A percentile compares a stretch with the other conserved stretches of the same genome.
phyloP scores from a whole-genome alignment of 441 rosid genomes.

The Mallotus japonicus region DNA sequence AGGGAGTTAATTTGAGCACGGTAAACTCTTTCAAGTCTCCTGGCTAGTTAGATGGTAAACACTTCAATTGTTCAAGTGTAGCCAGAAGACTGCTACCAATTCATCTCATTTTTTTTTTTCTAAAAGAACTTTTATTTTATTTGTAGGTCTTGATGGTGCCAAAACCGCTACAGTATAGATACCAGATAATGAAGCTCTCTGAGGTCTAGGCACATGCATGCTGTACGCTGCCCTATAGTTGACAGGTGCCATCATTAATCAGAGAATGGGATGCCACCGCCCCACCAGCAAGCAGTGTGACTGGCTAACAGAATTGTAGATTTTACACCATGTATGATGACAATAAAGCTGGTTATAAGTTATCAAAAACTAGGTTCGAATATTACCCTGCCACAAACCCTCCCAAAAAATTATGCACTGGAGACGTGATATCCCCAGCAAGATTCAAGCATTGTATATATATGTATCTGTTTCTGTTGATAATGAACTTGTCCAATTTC shows the following conservation, averaged over 20 bases:
- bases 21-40: background rate
- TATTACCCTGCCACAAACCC: background rate
- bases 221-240: slow-evolving; percentile 1
- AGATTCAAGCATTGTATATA: background rate
- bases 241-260: background rate
- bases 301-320: background rate
- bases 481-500: background rate
- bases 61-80: background rate
- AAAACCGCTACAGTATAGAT: slow-evolving; percentile 15
- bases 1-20: background rate
- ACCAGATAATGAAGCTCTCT: slow-evolving; percentile 28
- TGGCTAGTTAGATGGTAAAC: background rate
- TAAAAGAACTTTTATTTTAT: background rate
- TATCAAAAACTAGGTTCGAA: background rate
- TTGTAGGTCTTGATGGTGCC: slow-evolving; percentile 28
- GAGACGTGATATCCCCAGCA: background rate
- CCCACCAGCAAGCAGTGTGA: background rate
- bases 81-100: background rate
- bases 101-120: background rate
- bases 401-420: background rate
- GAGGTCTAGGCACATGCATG: slow-evolving; percentile 9
- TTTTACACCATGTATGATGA: background rate
- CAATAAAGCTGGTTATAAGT: background rate
- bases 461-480: background rate
- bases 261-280: background rate